Base-by-base conservation (phyloP, 805 yeast species). In the Saturnispora saitoi region DNA sequence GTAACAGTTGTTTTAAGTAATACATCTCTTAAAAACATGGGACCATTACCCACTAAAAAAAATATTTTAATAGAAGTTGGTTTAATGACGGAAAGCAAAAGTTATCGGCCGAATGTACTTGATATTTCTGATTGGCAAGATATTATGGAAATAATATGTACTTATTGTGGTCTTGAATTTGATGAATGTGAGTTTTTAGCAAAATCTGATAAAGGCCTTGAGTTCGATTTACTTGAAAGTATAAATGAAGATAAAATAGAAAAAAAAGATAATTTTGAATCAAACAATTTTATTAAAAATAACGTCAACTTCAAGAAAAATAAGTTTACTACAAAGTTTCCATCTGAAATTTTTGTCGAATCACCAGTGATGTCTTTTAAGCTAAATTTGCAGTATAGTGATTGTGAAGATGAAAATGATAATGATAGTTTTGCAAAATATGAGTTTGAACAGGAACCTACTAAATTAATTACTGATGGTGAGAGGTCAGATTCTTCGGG, bases 141-240 rank as follows among this genome's bases (percentile, higher is more conserved):
- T 39, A 62, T 59, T 1, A 66, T 66, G 70, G 70, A 66, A 38
- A 59, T 58, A 2, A 57, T 66, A 4, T 66, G 69, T 46, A 49
- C 50, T 5, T 45, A 49, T 12, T 58, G 63, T 30, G 67, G 64
- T 1, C 48, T 66, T 19, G 69, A 65, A 32, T 66, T 66, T 54
- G 69, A 64, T 38, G 66, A 64, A 14, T 57, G 63, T 41, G 67
- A 63, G 50, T 64, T 64, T 45, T 63, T 60, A 28, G 42, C 50
- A 30, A 50, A 55, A 11, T 29, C 15, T 12, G 5, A 12, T 9
- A 43, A 40, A 4, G 37, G 22, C 4, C 2, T 14, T 19, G 43
- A 22, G 19, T 24, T 32, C 22, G 44, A 46, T 40, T 40, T 46
- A 22, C 31, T 40, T 8, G 19, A 38, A 10, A 38, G 43, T 28